Conservation (phyloP, 148 eudicot species). For the Pharnaceum exiguum region DNA sequence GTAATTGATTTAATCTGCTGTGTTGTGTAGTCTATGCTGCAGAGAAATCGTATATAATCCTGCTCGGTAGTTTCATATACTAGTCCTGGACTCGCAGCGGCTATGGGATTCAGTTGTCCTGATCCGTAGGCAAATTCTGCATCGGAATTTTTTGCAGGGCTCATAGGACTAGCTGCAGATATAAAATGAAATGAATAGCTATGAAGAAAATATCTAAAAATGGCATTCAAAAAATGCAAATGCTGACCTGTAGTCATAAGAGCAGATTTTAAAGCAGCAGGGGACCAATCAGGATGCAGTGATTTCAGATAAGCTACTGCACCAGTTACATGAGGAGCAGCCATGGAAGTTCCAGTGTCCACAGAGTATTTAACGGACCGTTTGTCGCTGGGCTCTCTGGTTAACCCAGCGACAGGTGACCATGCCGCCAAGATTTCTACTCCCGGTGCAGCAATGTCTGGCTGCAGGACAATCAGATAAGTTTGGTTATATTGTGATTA, state of each 20-base stretch:
- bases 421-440: slow-evolving; percentile 81
- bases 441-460: slow-evolving; percentile 92
- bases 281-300: slow-evolving; percentile 82
- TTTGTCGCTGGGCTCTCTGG: too few relatives aligned
- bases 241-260: slow-evolving; percentile 90
- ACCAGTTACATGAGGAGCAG: slow-evolving; percentile 70
- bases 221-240: neutral
- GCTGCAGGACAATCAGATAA: slow-evolving; percentile 34
- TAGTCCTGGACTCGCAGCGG: slow-evolving; percentile 47
- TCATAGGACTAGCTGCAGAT: slow-evolving; percentile 33
- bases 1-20: neutral
- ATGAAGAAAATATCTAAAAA: neutral
- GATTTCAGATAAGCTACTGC: slow-evolving; percentile 76
- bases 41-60: slow-evolving; percentile 37
- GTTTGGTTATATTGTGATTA: neutral
- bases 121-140: slow-evolving; percentile 60
- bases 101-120: slow-evolving; percentile 47
- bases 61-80: slow-evolving; percentile 32
- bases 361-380: too few relatives aligned
- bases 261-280: slow-evolving; percentile 82
- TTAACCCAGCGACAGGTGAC: too few relatives aligned
- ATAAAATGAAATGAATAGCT: neutral
- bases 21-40: slow-evolving; percentile 20
- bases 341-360: slow-evolving; percentile 95
- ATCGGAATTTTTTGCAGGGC: slow-evolving; percentile 11